A percentile compares a stretch with the other conserved stretches of the same genome.
These are phyloP conservation scores for Trichoderma virens DNA, from an alignment of 495 filamentous ascomycete genomes.

Conservation along the genomic window DNA sequence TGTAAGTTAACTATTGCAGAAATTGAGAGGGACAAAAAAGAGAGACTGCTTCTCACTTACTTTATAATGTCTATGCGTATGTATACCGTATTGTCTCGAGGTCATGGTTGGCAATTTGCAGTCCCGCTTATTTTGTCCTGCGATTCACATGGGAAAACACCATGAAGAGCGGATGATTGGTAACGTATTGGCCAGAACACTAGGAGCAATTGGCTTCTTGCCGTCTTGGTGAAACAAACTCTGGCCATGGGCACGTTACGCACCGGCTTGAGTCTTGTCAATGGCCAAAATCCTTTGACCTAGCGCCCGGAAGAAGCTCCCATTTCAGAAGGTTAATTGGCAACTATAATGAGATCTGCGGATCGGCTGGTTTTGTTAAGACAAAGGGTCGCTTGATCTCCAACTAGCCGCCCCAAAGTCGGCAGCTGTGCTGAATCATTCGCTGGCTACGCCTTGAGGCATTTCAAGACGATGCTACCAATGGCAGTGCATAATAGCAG, in stretches of 20 bases:
- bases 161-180: not conserved
- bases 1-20: no score
- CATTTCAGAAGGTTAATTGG: constrained; percentile 1
- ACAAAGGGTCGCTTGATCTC: not conserved
- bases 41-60: no score
- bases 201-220: not conserved
- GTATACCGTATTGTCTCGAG: no score
- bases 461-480: not conserved
- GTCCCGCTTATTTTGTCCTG: no score
- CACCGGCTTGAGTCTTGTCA: not conserved
- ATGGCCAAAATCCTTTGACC: not conserved
- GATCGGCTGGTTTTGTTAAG: not conserved
- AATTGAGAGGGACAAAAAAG: no score
- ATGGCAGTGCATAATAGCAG: not conserved
- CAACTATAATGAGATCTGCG: not conserved
- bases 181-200: not conserved
- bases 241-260: not conserved
- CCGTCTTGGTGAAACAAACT: not conserved
- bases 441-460: not conserved
- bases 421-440: not conserved
- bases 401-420: not conserved
- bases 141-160: not conserved
- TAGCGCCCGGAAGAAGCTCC: constrained; percentile 6
- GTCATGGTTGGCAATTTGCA: no score
- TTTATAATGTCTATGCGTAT: no score